Conservation (phyloP, 805 yeast species). For the Kuraishia cidri region DNA sequence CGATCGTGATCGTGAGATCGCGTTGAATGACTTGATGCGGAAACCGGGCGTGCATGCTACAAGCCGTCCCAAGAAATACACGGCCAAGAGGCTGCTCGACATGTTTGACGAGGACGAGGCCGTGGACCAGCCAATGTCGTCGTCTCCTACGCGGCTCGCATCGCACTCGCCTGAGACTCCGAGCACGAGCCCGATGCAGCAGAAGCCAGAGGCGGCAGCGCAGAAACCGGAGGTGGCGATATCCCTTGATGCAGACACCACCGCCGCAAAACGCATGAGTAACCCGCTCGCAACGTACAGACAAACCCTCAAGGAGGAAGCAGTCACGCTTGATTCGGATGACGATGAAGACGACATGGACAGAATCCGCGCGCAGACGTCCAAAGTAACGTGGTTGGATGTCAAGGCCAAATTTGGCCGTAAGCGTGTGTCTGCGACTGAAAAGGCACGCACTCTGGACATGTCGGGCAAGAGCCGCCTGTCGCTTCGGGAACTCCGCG, state of each 20-base stretch:
- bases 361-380: conserved; percentile 5
- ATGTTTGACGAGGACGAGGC: neutral
- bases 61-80: neutral
- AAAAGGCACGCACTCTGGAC: too few relatives aligned
- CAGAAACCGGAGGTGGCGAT: neutral
- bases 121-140: neutral
- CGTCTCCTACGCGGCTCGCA: neutral
- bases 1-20: neutral
- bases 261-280: too few relatives aligned
- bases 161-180: neutral
- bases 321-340: conserved; percentile 7
- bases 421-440: too few relatives aligned
- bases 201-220: neutral
- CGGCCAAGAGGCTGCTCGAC: neutral
- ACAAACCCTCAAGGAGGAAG: conserved; percentile 1
- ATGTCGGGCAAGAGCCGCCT: too few relatives aligned
- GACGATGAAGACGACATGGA: conserved; percentile 5
- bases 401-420: conserved; percentile 7
- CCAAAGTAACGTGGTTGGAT: conserved; percentile 7
- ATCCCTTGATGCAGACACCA: neutral
- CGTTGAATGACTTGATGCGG: neutral
- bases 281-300: conserved; percentile 2
- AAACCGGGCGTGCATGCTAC: too few relatives aligned
- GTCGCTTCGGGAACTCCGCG: too few relatives aligned
- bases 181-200: neutral